Base-by-base conservation (phyloP, 371 early-diverging fungal genomes). In the Homolaphlyctis polyrhiza region DNA sequence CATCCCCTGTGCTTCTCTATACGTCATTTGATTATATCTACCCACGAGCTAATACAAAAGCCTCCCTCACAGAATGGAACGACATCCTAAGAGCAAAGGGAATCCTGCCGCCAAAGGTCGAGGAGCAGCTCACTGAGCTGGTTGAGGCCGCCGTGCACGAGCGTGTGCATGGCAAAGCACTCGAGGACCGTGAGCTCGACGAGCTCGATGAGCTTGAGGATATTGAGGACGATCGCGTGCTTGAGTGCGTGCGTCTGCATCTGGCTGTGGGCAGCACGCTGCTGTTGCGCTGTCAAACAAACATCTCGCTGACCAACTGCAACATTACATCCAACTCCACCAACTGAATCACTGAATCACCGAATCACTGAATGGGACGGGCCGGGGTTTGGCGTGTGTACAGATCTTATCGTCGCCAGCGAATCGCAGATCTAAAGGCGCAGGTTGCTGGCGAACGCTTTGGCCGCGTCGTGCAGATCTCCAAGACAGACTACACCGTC, bases 61-160 rank as follows among this genome's bases (percentile, higher is more conserved):
- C n/a, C n/a, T n/a, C n/a, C n/a, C n/a, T n/a, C n/a, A 35, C 64
- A 75, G 78, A 80, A 64, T 81, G 76, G 78, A 95, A 97, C 76
- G 96, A 96, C 71, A 90, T 94, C 62, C 83, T 97, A 57, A 89
- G 96, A 55, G 90, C 86, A 25, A 87, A 88, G 62, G 96, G 95
- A 21, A 95, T 95, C 70, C 76, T 95, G 48, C 93, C 93, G 8
- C 84, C 87, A 51, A 93, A 91, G 69, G 78, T 84, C 3, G 90
- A 91, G 67, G 88, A 87, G 23, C 77, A 84, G 64, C 82, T 88
- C 66, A 71, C 80, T 43, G 90, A 85, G 62, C 78, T 85, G 65
- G 74, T 87, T 8, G 92, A 91, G n/a, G 87, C 91, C 62, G 85
- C 79, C 74, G 85, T 68, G 71, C 27, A 85, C 63, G 76, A 71